phyloP scores from a whole-genome alignment of 129 eudicot species.

The Oenanthe sinensis region DNA sequence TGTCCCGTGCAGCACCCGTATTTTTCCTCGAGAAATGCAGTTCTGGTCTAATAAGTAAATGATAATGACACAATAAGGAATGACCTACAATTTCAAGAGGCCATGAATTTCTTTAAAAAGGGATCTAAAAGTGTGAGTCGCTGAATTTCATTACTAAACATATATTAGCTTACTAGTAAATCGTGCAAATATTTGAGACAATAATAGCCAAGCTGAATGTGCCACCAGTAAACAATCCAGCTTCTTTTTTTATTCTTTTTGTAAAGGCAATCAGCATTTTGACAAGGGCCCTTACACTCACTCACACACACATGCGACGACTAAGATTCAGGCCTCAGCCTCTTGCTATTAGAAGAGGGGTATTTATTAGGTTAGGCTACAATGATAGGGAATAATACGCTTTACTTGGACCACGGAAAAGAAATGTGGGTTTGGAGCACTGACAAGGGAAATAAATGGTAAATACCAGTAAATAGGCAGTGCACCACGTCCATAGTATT shows the following conservation, averaged over 20 bases:
- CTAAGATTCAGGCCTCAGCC: neutral
- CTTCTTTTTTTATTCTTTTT: neutral
- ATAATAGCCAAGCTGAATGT: neutral
- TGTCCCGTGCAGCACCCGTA: neutral
- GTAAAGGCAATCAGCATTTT: neutral
- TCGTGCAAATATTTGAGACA: neutral
- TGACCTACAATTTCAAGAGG: neutral
- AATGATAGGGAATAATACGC: neutral
- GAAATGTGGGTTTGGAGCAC: neutral
- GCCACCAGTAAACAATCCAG: neutral
- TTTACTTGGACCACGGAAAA: neutral
- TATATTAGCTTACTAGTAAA: neutral
- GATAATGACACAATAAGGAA: neutral
- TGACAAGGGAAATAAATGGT: neutral
- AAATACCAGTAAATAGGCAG: conserved; percentile 77
- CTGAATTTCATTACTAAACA: neutral
- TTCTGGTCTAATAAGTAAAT: neutral
- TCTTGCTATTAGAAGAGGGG: neutral
- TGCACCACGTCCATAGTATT: conserved; percentile 95
- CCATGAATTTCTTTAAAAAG: neutral
- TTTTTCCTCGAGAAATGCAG: neutral
- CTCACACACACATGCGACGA: neutral
- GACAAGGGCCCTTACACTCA: neutral
- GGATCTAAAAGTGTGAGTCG: neutral
- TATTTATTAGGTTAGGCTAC: neutral